Base-by-base conservation (phyloP, 257 asterid genomes). In the Plantago ovata region DNA sequence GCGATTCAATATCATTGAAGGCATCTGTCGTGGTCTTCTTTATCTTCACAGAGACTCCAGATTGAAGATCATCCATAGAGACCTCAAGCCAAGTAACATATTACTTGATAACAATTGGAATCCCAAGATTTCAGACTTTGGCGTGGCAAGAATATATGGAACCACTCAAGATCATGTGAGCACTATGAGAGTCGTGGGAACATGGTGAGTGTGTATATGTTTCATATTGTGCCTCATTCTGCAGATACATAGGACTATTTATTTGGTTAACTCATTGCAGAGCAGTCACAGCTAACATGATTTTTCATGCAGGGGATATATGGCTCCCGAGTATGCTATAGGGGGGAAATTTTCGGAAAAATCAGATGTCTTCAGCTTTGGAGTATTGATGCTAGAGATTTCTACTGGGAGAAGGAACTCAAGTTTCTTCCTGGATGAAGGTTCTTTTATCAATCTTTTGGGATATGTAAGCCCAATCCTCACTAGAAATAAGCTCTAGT, bases 31-130 rank as follows among this genome's bases (percentile, higher is more conserved):
- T 66, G 94, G 94, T 41, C 84, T 84, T 24, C 75, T 84, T 56
- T 84, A 84, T 65, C 94, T 81, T 58, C 94, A 84, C 20, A 75
- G 81, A 40, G 87, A 81, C 55, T 81, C 89, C 4, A 84, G 94
- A 63, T 69, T 84, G 60, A 62, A 69, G 74, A 81, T 84, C 51
- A 72, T 84, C 54, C 92, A 83, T 57, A 68, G 92, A 61, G 91
- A 83, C 60, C 74, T 83, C 52, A 83, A 83, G 68, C 77, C 80
- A 21, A 74, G 79, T 64, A 82, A 84, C 32, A 74, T 84, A 5
- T 24, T 24, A 2, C 2, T 24, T 24, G 2, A 2, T 2, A 24
- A 24, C 5, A 24, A 24, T 2, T 2, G 2, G 5, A 24, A 24
- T 2, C 5, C 5, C 3, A 24, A 61, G 66, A 64, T 63, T 72